Evolutionary conservation across 164 flowering plant species (phyloP).

Genomic region (Berberis thunbergii): DNA sequence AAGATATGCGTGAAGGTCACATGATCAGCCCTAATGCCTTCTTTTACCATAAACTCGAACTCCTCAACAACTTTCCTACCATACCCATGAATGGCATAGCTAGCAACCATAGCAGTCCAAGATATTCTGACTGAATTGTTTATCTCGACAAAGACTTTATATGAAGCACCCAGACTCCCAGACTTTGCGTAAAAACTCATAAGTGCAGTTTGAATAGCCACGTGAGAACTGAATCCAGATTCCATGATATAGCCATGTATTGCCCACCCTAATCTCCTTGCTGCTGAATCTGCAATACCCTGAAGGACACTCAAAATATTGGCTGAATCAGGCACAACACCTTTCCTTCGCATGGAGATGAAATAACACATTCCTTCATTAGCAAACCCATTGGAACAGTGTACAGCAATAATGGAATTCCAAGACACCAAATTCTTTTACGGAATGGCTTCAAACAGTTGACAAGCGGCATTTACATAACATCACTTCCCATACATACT

Average conservation of each 20-base stretch:
- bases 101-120: conserved; percentile 1
- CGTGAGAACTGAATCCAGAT: too few species aligned
- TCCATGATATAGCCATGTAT: neutral
- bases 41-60: conserved; percentile 18
- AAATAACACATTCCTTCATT: neutral
- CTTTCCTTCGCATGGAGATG: neutral
- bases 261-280: neutral
- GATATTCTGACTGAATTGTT: neutral
- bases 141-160: neutral
- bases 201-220: neutral
- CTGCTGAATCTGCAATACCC: neutral
- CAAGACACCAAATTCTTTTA: neutral
- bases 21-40: conserved; percentile 22
- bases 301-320: neutral
- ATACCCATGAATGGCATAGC: conserved; percentile 29
- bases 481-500: neutral
- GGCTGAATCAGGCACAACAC: neutral
- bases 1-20: conserved; percentile 28
- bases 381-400: neutral
- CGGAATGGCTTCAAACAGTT: neutral
- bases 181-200: neutral
- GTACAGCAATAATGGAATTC: neutral
- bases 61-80: conserved; percentile 19
- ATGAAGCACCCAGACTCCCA: neutral
- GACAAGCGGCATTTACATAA: neutral